Conservation (phyloP, 768 basidiomycete species). For the Mycena rosella region DNA sequence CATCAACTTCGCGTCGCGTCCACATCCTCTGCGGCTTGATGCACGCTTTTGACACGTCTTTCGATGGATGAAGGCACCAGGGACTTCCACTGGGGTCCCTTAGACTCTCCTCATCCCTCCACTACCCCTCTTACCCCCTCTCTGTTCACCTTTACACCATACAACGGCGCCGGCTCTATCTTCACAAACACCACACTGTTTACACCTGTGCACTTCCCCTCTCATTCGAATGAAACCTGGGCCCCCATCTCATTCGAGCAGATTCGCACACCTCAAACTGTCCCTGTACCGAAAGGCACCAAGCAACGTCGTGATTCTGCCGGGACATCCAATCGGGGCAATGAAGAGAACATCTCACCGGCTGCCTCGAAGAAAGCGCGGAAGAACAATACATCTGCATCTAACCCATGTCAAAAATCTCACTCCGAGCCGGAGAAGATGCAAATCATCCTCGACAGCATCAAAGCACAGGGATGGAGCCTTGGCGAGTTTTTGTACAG, state of each 20-base stretch:
- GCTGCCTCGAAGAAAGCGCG: neutral
- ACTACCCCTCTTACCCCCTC: neutral
- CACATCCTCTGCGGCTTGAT: too few species aligned
- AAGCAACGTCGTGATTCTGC: neutral
- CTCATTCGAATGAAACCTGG: neutral
- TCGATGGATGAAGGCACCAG: neutral
- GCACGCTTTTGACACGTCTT: too few species aligned
- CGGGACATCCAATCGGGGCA: neutral
- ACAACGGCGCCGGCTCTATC: neutral
- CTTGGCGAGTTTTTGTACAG: constrained; percentile 10
- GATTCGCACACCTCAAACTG: neutral
- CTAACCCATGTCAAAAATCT: neutral
- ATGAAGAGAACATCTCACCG: neutral
- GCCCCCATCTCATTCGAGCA: neutral
- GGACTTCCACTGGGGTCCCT: neutral
- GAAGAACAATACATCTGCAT: neutral
- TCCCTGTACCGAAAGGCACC: neutral
- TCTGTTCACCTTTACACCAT: neutral
- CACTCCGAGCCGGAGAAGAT: constrained; percentile 10
- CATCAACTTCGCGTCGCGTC: too few species aligned
- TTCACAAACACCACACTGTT: constrained; percentile 1
- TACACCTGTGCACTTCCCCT: neutral
- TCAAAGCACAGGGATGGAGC: constrained; percentile 7
- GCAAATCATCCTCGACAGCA: neutral
- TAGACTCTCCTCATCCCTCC: neutral